Evolutionary conservation across 345 rosid species (phyloP).

Genomic region (Rhodamnia argentea): DNA sequence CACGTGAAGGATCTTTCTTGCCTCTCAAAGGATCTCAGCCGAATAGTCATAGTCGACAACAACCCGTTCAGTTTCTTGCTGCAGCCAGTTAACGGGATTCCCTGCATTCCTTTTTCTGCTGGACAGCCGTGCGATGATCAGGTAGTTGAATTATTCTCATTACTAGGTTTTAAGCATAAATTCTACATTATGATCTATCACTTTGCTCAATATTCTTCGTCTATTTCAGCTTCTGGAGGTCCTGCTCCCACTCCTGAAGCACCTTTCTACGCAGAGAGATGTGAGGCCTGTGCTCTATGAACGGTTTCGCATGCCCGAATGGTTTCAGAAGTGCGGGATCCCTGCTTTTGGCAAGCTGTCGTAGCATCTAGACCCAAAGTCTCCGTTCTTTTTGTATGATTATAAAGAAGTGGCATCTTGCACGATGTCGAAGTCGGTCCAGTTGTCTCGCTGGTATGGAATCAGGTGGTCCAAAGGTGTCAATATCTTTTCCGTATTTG

Average conservation of each 20-base stretch:
- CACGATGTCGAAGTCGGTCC: background rate
- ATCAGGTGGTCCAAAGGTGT: background rate
- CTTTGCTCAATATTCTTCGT: background rate
- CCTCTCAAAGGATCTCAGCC: constrained; percentile 59
- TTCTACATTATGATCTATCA: background rate
- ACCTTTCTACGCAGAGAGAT: constrained; percentile 73
- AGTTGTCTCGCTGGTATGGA: background rate
- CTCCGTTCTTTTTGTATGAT: background rate
- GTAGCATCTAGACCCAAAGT: background rate
- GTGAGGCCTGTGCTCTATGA: constrained; percentile 68
- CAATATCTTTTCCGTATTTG: background rate
- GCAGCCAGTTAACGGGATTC: constrained; percentile 95
- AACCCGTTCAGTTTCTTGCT: constrained; percentile 94
- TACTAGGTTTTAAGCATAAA: background rate
- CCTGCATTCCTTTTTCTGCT: constrained; percentile 85
- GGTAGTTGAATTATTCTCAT: constrained; percentile 18
- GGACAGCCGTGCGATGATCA: constrained; percentile 73
- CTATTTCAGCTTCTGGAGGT: constrained; percentile 73
- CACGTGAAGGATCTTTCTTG: constrained; percentile 90
- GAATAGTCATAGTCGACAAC: constrained; percentile 87
- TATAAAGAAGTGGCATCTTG: background rate
- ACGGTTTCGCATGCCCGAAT: constrained; percentile 84
- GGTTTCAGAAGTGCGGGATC: constrained; percentile 95
- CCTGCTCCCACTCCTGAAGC: constrained; percentile 83
- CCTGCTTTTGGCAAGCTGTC: constrained; percentile 46